A percentile compares a stretch with the other conserved stretches of the same genome.
Evolutionary conservation across 2,329 filamentous ascomycete species (phyloP).

Genomic region (Podosphaera fusca): DNA sequence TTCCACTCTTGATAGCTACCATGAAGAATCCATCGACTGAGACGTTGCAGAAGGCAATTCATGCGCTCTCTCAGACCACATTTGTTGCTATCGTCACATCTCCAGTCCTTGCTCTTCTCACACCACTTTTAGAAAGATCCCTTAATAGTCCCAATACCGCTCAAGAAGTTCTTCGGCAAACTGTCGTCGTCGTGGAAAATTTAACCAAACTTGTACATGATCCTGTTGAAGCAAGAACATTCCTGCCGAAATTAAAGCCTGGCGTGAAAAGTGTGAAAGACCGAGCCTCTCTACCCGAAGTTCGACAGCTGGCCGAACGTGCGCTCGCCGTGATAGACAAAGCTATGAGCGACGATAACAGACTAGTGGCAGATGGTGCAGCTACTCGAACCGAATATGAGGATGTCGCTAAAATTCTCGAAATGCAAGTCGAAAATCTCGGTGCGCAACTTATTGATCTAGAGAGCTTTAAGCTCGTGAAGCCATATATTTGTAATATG

Average conservation of each 20-base stretch:
- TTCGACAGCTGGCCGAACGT: slow-evolving; percentile 67
- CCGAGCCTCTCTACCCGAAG: slow-evolving; percentile 78
- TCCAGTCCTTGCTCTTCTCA: slow-evolving; percentile 80
- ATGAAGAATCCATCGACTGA: slow-evolving; percentile 86
- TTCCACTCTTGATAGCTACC: slow-evolving; percentile 76
- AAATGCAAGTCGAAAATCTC: slow-evolving; percentile 50
- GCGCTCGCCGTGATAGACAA: slow-evolving; percentile 75
- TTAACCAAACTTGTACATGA: slow-evolving; percentile 94
- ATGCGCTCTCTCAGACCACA: slow-evolving; percentile 91
- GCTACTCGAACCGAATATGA: slow-evolving; percentile 44
- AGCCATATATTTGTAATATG: slow-evolving; percentile 59
- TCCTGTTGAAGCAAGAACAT: slow-evolving; percentile 80
- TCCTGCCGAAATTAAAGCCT: slow-evolving; percentile 81
- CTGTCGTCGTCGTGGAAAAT: slow-evolving; percentile 92
- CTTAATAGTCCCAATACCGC: slow-evolving; percentile 77
- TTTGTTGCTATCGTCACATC: slow-evolving; percentile 93
- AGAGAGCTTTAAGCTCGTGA: slow-evolving; percentile 43
- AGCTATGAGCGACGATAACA: slow-evolving; percentile 59
- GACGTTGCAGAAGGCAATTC: slow-evolving; percentile 84
- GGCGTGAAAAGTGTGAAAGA: slow-evolving; percentile 78
- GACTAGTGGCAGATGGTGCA: slow-evolving; percentile 25
- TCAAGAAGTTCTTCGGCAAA: slow-evolving; percentile 87
- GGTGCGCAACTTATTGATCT: slow-evolving; percentile 37
- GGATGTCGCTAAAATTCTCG: slow-evolving; percentile 52
- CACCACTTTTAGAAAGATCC: slow-evolving; percentile 79